Evolutionary conservation across 164 flowering plant species (phyloP).

Genomic region (Nelumbo lutea): DNA sequence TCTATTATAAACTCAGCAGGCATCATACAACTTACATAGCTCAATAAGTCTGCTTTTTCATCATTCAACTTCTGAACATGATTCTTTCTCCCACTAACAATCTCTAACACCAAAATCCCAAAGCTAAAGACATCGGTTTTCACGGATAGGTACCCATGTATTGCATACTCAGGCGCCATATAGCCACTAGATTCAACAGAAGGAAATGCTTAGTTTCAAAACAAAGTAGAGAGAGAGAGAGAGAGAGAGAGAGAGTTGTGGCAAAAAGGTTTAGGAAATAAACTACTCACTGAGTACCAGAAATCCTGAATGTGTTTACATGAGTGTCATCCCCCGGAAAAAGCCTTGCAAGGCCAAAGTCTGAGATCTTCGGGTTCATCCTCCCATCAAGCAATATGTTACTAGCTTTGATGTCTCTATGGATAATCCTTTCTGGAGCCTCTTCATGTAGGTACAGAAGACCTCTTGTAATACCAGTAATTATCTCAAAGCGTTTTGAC

Average conservation of each 20-base stretch:
- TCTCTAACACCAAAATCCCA: slow-evolving; percentile 71
- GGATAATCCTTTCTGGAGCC: slow-evolving; percentile 73
- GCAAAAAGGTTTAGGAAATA: neutral
- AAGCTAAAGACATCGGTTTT: slow-evolving; percentile 81
- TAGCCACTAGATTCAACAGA: slow-evolving; percentile 53
- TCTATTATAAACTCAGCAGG: no score
- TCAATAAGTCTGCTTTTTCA: slow-evolving; percentile 54
- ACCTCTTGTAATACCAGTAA: slow-evolving; percentile 64
- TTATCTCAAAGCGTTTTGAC: slow-evolving; percentile 47
- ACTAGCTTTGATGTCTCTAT: slow-evolving; percentile 87
- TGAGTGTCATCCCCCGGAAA: slow-evolving; percentile 80
- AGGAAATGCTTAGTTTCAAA: slow-evolving; percentile 2
- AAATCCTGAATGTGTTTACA: slow-evolving; percentile 55
- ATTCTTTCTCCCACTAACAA: slow-evolving; percentile 79
- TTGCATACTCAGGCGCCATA: slow-evolving; percentile 86
- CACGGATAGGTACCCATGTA: slow-evolving; percentile 72
- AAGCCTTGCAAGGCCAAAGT: slow-evolving; percentile 87
- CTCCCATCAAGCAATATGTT: slow-evolving; percentile 70
- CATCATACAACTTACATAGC: slow-evolving; percentile 51
- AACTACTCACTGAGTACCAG: slow-evolving; percentile 79
- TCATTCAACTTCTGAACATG: slow-evolving; percentile 30
- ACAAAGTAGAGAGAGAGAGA: neutral
- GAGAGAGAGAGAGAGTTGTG: neutral
- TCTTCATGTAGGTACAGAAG: slow-evolving; percentile 87
- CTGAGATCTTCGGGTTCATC: slow-evolving; percentile 77